phyloP scores from a whole-genome alignment of 306 rosid species.

The Corylus avellana region DNA sequence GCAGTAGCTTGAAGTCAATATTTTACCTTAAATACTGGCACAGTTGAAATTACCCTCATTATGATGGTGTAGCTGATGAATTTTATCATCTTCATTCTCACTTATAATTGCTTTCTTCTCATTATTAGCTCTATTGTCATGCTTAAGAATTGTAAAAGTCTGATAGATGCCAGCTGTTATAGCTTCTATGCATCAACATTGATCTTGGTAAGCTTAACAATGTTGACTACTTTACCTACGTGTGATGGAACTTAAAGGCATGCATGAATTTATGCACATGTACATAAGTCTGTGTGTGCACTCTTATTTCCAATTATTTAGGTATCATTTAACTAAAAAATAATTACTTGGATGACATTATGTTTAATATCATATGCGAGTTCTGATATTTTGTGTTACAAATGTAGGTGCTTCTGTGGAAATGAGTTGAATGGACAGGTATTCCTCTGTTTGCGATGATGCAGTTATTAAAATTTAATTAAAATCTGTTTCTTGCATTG shows the following conservation, averaged over 20 bases:
- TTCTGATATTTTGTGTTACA: conserved; percentile 38
- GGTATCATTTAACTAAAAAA: background rate
- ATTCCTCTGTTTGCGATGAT: conserved; percentile 22
- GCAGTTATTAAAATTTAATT: conserved; percentile 22
- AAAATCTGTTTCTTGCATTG: conserved; percentile 4
- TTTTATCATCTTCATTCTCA: too few relatives aligned
- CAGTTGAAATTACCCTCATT: too few relatives aligned
- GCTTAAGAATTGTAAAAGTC: background rate
- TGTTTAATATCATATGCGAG: conserved; percentile 5
- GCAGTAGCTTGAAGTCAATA: too few relatives aligned
- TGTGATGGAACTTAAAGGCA: background rate
- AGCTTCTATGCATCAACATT: background rate
- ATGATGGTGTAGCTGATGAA: too few relatives aligned
- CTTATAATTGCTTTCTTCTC: background rate
- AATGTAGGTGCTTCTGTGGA: conserved; percentile 67
- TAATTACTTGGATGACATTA: conserved; percentile 3
- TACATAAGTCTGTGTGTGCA: background rate
- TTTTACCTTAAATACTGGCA: too few relatives aligned
- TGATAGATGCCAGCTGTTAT: background rate
- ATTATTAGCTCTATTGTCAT: background rate
- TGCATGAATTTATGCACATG: background rate
- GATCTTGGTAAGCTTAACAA: background rate
- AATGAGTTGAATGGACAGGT: conserved; percentile 82
- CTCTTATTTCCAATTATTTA: background rate
- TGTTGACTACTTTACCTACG: background rate